Base-by-base conservation (phyloP, 805 yeast genomes). In the Wickerhamomyces mucosus region DNA sequence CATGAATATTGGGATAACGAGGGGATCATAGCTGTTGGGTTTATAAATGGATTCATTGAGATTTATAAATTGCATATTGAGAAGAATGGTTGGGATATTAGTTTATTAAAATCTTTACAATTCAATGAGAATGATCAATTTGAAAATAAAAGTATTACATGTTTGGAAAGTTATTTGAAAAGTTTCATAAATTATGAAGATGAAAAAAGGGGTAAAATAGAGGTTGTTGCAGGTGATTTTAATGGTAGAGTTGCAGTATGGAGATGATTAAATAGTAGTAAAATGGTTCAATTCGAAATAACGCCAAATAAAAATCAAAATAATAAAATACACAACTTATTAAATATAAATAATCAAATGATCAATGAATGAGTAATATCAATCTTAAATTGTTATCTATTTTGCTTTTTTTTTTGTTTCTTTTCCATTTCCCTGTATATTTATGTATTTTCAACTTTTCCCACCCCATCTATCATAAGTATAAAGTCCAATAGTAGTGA, bases 381-480 rank as follows among this genome's bases (percentile, higher is more conserved):
- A n/a, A n/a, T n/a, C n/a, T n/a, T n/a, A n/a, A n/a, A n/a, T n/a
- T n/a, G n/a, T n/a, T n/a, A n/a, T n/a, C n/a, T n/a, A n/a, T n/a
- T n/a, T n/a, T n/a, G n/a, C n/a, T n/a, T n/a, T n/a, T n/a, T n/a
- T n/a, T n/a, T n/a, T n/a, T n/a, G n/a, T n/a, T n/a, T n/a, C n/a
- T n/a, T n/a, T n/a, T n/a, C n/a, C n/a, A n/a, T n/a, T n/a, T n/a
- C n/a, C n/a, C n/a, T n/a, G n/a, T n/a, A n/a, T n/a, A n/a, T n/a
- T n/a, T n/a, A n/a, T n/a, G n/a, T n/a, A n/a, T n/a, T n/a, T n/a
- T 16, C 19, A 15, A 6, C 31, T 28, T 28, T 32, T 36, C 1
- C 43, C 46, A 41, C 69, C 66, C 76, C 77, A 75, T 46, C 69
- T 63, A 48, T 78, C 83, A 48, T 78, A 78, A 33, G 73, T 53